Base-by-base conservation (phyloP, 2,329 filamentous ascomycete species). In the Neofusicoccum laricinum region DNA sequence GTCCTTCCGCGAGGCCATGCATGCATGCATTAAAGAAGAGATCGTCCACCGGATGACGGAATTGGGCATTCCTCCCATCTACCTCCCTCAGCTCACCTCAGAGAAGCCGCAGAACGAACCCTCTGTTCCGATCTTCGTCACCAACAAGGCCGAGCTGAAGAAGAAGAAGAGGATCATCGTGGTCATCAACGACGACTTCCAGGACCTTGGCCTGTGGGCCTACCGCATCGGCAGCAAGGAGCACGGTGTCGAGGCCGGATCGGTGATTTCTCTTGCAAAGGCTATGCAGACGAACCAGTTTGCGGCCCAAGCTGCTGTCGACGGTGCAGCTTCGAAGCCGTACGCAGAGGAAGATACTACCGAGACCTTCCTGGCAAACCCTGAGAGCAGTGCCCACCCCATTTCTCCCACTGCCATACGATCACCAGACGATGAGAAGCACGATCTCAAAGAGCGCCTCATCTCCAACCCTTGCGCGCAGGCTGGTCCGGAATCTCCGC, bases 151-250 rank as follows among this genome's bases (percentile, higher is more conserved):
- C 6, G 81, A 88, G 65, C 75, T 95, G 2, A 70, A 76, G 21
- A 75, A 73, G 10, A 85, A 85, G 63, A 81, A 84, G 51, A 88
- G 90, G 45, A 78, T 96, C 15, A 80, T 96, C 21, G 77, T 97
- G 50, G 77, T 96, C 61, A 85, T 96, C 69, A 91, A 92, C 64
- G 89, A 95, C 69, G 79, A 85, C 1, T 74, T 74, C 2, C 89
- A 94, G 71, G 88, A 94, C 61, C 82, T 96, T 0, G 93, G 91
- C 0, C 78, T 94, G 38, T 84, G 93, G 67, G 88, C 92, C 0
- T 88, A 90, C 69, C 86, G 92, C 19, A 81, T 88, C 11, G 76
- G 89, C 43, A 84, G 86, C 64, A 84, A 86, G 0, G 78, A 80
- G 2, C 86, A 89, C 1, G 89, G 90, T 19, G 81, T 96, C 68